Evolutionary conservation across 768 basidiomycete species (phyloP).

Genomic region (Tylopilus rubrobrunneus): DNA sequence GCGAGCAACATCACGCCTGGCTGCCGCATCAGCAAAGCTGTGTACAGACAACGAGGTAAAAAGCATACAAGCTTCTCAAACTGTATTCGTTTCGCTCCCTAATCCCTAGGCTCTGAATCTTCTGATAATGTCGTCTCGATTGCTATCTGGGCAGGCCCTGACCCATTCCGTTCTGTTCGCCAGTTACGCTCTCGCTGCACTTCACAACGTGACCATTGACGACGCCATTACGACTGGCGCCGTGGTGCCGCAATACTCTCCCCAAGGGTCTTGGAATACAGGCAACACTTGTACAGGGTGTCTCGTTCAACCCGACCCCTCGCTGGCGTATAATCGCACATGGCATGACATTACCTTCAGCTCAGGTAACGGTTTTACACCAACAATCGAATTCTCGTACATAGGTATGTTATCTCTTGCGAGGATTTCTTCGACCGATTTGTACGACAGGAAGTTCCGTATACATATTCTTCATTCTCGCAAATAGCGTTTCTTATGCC

Average conservation of each 20-base stretch:
- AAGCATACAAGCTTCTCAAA: no score
- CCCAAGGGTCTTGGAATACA: constrained; percentile 5
- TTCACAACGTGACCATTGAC: constrained; percentile 15
- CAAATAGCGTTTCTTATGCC: neutral
- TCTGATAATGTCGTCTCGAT: no score
- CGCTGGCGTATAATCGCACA: constrained; percentile 8
- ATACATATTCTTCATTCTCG: constrained; percentile 19
- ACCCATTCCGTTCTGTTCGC: neutral
- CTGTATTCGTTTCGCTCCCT: no score
- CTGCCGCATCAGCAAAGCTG: no score
- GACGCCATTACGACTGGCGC: constrained; percentile 9
- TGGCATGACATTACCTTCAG: constrained; percentile 14
- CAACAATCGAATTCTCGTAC: constrained; percentile 8
- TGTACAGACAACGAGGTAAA: no score
- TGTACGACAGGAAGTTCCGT: constrained; percentile 7
- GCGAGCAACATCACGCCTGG: no score
- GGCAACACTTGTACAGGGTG: constrained; percentile 8
- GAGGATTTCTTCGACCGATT: neutral
- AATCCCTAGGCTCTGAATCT: no score
- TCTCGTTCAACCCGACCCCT: neutral
- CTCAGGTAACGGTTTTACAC: neutral
- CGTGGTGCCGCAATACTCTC: constrained; percentile 7
- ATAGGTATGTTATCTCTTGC: neutral
- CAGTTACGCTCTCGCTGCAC: neutral
- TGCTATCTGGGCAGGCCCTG: no score